Evolutionary conservation across 2,329 filamentous ascomycete species (phyloP), one percentile per base, ranked within the genome.

Genomic region (Endothia cerciana): DNA sequence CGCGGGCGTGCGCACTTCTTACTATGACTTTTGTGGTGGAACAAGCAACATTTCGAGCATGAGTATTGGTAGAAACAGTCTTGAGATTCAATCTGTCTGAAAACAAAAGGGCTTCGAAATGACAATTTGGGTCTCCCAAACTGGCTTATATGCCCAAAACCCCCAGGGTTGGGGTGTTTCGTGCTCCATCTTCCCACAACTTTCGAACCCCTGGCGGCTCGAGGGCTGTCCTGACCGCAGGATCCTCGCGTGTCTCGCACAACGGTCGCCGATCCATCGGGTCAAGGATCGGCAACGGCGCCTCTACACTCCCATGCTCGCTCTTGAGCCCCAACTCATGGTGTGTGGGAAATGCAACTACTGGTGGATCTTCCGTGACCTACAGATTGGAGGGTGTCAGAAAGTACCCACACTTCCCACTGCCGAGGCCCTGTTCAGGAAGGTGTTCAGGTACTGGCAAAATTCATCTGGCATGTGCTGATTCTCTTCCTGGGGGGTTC

Each of bases 371-470:
- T 30, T 51, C 33, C 19, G 30, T 51, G 33, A 7, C n/a, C 30
- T 38, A 40, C n/a, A 4, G 15, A 19, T 5, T 22, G 17, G 41
- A 51, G 33, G 60, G 60, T 62, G 60, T 53, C 33, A 4, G 33
- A 33, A 1, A 62, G 60, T 7, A 51, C 38, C 36, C 60, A 62
- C 11, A n/a, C 33, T n/a, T 11, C 28, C 30, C 15, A 28, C 15
- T 53, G n/a, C 60, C 60, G 60, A 62, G 60, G 60, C 36, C n/a
- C 28, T 38, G 13, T 38, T 53, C n/a, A 38, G 43, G n/a, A 43
- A 38, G 30, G 30, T 53, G 19, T 30, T n/a, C 22, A 59, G 17
- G 40, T 25, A 28, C n/a, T 4, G 4, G 15, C n/a, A 22, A 41
- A 15, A 22, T 25, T 11, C 4, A 22, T 22, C 22, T 41, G 15